A percentile compares a stretch with the other conserved stretches of the same genome.
These are phyloP conservation scores for Stephania japonica DNA, from an alignment of 164 flowering plant genomes.

Conservation along the genomic window DNA sequence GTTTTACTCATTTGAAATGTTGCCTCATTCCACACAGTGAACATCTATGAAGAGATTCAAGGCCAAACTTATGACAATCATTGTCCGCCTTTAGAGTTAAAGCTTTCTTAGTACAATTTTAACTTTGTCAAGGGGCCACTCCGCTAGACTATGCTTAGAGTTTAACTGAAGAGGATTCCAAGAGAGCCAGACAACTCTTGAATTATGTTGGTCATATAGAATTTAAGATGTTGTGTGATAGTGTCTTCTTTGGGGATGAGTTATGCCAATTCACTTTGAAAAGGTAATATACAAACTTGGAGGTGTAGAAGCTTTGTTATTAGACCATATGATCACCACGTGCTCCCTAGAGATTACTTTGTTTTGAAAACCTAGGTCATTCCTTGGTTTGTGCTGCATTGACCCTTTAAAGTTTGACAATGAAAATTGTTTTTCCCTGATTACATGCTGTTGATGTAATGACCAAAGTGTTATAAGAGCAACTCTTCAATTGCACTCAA, in stretches of 20 bases:
- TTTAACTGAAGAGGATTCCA: too few relatives aligned
- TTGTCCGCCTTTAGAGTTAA: not conserved
- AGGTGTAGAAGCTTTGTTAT: not conserved
- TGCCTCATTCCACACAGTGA: too few relatives aligned
- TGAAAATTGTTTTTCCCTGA: not conserved
- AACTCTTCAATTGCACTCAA: too few relatives aligned
- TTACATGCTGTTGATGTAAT: not conserved
- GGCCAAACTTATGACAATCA: too few relatives aligned
- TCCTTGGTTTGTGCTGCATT: not conserved
- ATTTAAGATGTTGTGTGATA: not conserved
- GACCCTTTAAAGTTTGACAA: not conserved
- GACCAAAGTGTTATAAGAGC: not conserved
- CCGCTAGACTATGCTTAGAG: too few relatives aligned
- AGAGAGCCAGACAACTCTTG: not conserved
- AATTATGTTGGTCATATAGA: not conserved
- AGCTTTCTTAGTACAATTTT: not conserved
- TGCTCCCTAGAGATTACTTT: not conserved
- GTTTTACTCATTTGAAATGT: too few relatives aligned
- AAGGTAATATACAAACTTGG: not conserved
- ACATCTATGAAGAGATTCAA: not conserved
- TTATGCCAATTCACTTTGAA: not conserved
- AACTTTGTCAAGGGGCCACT: not conserved
- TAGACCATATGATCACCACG: not conserved
- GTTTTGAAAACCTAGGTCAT: not conserved
- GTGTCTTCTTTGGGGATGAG: not conserved